Evolutionary conservation across 805 yeast genomes (phyloP).

Genomic region (Wickerhamomyces kurtzmanii): DNA sequence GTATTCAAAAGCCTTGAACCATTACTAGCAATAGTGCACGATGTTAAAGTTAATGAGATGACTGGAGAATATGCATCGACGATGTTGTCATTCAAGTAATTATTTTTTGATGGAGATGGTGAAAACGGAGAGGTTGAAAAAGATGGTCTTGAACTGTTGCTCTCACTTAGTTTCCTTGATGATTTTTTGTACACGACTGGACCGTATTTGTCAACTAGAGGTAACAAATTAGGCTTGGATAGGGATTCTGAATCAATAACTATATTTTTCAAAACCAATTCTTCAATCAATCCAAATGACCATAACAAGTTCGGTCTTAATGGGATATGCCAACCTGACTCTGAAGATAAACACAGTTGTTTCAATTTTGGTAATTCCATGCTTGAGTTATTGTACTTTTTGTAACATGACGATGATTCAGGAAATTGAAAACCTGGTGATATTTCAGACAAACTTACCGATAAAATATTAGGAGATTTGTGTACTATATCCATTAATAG

Average conservation of each 20-base stretch:
- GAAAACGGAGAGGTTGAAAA: too few species aligned
- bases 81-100: slow-evolving; percentile 7
- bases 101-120: too few species aligned
- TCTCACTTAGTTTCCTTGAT: too few species aligned
- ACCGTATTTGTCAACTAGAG: slow-evolving; percentile 14
- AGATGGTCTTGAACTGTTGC: too few species aligned
- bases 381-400: slow-evolving; percentile 16
- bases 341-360: slow-evolving; percentile 28
- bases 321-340: slow-evolving; percentile 44
- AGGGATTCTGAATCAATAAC: slow-evolving; percentile 34
- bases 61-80: slow-evolving; percentile 21
- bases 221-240: slow-evolving; percentile 17
- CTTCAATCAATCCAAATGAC: slow-evolving; percentile 33
- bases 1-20: slow-evolving; percentile 24
- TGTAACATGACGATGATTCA: slow-evolving; percentile 16
- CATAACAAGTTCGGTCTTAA: slow-evolving; percentile 35
- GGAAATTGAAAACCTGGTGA: slow-evolving; percentile 39
- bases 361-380: slow-evolving; percentile 17
- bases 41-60: slow-evolving; percentile 18
- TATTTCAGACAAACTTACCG: slow-evolving; percentile 31
- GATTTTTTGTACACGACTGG: slow-evolving; percentile 12
- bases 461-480: slow-evolving; percentile 34
- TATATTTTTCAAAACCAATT: slow-evolving; percentile 33
- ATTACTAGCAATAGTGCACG: slow-evolving; percentile 25
- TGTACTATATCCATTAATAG: slow-evolving; percentile 30